Conservation (phyloP, 228 moss, liverwort and hornwort genomes). For the Sphagnum fallax region DNA sequence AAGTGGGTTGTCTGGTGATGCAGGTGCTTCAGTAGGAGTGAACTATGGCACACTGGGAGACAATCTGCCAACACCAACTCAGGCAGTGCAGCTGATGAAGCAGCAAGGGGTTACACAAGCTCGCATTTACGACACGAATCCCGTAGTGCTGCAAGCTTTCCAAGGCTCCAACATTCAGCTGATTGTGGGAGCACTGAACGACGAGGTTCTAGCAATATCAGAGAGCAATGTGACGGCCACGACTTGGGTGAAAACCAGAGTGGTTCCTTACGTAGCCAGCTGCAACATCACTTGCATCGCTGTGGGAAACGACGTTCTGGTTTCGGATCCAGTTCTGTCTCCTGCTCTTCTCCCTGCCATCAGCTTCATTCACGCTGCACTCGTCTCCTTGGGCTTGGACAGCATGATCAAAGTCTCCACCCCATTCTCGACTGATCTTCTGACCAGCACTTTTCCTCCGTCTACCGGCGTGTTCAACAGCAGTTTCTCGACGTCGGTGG, state of each 20-base stretch:
- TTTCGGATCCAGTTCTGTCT: constrained; percentile 18
- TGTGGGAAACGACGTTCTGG: constrained; percentile 78
- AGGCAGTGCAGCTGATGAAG: constrained; percentile 42
- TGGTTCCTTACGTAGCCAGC: constrained; percentile 45
- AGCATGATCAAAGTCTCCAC: constrained; percentile 56
- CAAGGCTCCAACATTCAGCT: constrained; percentile 52
- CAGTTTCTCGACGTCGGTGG: constrained; percentile 16
- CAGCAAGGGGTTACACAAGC: constrained; percentile 52
- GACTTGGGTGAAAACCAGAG: constrained; percentile 55
- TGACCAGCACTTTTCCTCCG: constrained; percentile 49
- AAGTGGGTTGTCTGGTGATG: not conserved
- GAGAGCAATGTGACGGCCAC: constrained; percentile 50
- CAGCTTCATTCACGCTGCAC: constrained; percentile 52
- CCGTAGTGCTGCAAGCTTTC: constrained; percentile 47
- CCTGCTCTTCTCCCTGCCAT: constrained; percentile 66
- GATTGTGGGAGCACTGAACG: constrained; percentile 63
- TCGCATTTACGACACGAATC: constrained; percentile 70
- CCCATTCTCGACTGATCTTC: constrained; percentile 47
- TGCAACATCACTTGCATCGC: constrained; percentile 47
- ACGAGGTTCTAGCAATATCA: constrained; percentile 49
- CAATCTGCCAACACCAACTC: constrained; percentile 35
- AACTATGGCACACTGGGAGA: constrained; percentile 61
- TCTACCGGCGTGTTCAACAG: constrained; percentile 64
- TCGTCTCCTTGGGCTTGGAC: constrained; percentile 38
- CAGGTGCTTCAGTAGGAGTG: constrained; percentile 60